phyloP scores from a whole-genome alignment of 139 green algal genomes.

The Micractinium conductrix region DNA sequence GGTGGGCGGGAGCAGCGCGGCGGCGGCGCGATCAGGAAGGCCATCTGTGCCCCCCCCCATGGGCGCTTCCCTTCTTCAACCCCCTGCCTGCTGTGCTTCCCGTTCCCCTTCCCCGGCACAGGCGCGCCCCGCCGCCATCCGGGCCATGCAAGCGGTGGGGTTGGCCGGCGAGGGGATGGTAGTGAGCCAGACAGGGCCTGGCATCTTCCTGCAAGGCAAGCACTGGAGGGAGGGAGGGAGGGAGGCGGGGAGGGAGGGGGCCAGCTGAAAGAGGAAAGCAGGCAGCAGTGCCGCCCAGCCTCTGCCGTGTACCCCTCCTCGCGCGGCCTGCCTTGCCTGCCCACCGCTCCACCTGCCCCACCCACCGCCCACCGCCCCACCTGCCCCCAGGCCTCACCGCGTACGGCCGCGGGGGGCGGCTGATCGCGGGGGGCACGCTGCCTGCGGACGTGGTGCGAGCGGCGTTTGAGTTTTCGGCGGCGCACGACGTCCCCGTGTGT shows the following conservation, averaged over 20 bases:
- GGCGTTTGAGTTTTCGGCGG: conserved; percentile 61
- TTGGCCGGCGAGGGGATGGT: conserved; percentile 75
- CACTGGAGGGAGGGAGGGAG: not conserved
- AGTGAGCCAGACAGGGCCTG: conserved; percentile 61
- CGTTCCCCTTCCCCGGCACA: no score
- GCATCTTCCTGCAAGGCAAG: conserved; percentile 89
- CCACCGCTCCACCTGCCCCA: not conserved
- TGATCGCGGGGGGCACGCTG: conserved; percentile 51
- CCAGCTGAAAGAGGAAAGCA: not conserved
- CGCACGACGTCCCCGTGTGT: conserved; percentile 48
- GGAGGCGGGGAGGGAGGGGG: not conserved
- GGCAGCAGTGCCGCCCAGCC: not conserved
- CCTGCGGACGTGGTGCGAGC: conserved; percentile 58
- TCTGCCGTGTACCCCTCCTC: no score
- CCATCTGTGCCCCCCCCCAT: no score
- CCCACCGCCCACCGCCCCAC: not conserved
- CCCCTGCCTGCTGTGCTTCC: no score
- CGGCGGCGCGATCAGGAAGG: no score
- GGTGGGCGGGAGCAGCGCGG: no score
- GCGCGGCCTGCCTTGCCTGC: not conserved
- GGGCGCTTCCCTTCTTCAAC: no score
- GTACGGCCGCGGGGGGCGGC: conserved; percentile 59
- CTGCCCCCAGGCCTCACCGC: conserved; percentile 68
- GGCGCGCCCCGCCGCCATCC: conserved; percentile 86
- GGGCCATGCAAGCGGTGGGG: conserved; percentile 62